These are phyloP conservation scores for Alternaria triticina DNA, from an alignment of 2,329 filamentous ascomycete genomes.

Conservation along the genomic window DNA sequence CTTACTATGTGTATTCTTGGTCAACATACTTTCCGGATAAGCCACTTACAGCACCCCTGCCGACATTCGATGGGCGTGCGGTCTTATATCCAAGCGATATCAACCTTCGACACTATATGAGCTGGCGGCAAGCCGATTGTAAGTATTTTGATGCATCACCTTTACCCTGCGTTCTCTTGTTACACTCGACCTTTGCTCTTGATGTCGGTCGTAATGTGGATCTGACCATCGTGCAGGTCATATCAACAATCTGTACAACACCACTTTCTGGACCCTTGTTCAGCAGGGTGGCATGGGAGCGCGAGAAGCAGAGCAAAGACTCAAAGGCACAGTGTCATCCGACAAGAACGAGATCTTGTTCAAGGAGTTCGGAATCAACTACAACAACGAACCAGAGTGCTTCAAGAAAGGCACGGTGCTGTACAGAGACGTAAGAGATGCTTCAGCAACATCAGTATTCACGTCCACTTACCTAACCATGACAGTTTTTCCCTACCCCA, in stretches of 20 bases:
- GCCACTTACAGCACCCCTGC: constrained; percentile 74
- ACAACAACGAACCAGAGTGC: constrained; percentile 94
- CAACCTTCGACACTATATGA: constrained; percentile 92
- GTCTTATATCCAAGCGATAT: constrained; percentile 84
- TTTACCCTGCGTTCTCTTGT: not conserved
- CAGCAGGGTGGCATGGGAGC: constrained; percentile 76
- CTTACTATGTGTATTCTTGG: constrained; percentile 88
- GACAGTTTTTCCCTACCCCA: constrained; percentile 37
- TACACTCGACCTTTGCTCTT: not conserved
- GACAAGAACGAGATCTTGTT: constrained; percentile 98
- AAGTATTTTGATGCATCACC: constrained; percentile 41
- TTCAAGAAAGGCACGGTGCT: constrained; percentile 93
- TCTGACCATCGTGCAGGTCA: constrained; percentile 65
- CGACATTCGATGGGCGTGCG: constrained; percentile 90
- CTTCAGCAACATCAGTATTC: not conserved
- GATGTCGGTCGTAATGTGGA: not conserved
- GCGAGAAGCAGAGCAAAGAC: constrained; percentile 78
- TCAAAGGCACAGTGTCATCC: constrained; percentile 80
- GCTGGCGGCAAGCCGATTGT: constrained; percentile 98
- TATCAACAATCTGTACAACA: constrained; percentile 99
- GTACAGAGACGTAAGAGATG: constrained; percentile 72
- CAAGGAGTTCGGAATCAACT: constrained; percentile 87
- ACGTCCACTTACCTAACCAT: constrained; percentile 14
- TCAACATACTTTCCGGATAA: constrained; percentile 73
- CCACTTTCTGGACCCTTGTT: constrained; percentile 91